These are phyloP conservation scores for Fusarium phyllophilum DNA, from an alignment of 2,329 filamentous ascomycete genomes.

Conservation along the genomic window DNA sequence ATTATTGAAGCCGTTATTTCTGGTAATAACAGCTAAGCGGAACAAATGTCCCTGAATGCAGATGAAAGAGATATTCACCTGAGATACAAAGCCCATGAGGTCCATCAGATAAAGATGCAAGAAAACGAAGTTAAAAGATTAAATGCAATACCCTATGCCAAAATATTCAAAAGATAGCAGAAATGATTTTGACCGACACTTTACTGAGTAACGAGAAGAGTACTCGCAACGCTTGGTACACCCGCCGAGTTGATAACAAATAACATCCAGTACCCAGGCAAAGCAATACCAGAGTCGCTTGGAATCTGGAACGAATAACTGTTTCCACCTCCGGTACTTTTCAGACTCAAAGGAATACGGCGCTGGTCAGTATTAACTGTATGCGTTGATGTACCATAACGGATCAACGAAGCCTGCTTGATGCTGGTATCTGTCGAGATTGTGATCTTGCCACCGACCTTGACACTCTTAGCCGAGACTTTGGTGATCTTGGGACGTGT, in stretches of 20 bases:
- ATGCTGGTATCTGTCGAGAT: neutral
- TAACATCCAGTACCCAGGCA: conserved; percentile 35
- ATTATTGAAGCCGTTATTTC: neutral
- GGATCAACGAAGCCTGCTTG: conserved; percentile 12
- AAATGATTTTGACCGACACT: neutral
- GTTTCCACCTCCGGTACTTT: neutral
- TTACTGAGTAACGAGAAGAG: neutral
- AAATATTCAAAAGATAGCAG: neutral
- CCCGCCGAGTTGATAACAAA: conserved; percentile 28
- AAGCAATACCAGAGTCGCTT: conserved; percentile 19
- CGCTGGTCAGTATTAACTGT: conserved; percentile 37
- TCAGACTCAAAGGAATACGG: conserved; percentile 15
- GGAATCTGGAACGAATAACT: conserved; percentile 18
- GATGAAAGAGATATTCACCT: too few species aligned
- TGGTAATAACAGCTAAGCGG: neutral
- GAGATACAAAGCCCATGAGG: accelerated
- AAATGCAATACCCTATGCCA: too few species aligned
- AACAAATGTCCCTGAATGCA: neutral
- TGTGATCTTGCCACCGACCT: conserved; percentile 1
- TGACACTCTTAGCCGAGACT: neutral
- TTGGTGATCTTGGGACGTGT: conserved; percentile 3
- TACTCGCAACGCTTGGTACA: conserved; percentile 25
- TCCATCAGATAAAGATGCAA: accelerated
- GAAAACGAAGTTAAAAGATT: too few species aligned
- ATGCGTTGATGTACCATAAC: conserved; percentile 30